These are phyloP conservation scores for Beauveria asiatica DNA, from an alignment of 2,329 filamentous ascomycete species.

Conservation along the genomic window DNA sequence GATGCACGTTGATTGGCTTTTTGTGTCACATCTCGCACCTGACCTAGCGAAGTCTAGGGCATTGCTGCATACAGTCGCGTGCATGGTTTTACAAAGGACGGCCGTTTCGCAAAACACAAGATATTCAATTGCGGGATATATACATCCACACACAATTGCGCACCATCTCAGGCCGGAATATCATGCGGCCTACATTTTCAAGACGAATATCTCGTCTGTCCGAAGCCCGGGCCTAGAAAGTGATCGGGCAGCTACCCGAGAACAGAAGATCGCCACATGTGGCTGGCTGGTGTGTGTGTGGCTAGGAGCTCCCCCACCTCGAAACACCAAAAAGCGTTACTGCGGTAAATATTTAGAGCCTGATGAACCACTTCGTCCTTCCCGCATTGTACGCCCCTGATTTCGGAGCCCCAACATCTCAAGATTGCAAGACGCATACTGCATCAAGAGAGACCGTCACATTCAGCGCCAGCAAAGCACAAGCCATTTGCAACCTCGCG, in stretches of 20 bases:
- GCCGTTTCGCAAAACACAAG: neutral
- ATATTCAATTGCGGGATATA: neutral
- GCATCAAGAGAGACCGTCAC: neutral
- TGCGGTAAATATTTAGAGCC: neutral
- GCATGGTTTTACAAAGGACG: too few species aligned
- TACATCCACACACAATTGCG: neutral
- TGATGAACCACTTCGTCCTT: slow-evolving; percentile 1
- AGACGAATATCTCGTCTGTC: neutral
- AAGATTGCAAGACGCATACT: neutral
- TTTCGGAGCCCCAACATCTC: neutral
- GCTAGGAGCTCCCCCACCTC: slow-evolving; percentile 5
- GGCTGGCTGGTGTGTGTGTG: neutral
- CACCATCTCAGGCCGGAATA: neutral
- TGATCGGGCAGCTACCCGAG: neutral
- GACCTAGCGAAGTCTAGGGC: too few species aligned
- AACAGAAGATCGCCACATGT: slow-evolving; percentile 1
- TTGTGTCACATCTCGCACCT: too few species aligned
- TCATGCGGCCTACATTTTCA: neutral
- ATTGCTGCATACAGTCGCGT: too few species aligned
- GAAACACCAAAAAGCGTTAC: neutral
- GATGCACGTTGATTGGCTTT: too few species aligned
- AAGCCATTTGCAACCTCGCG: neutral
- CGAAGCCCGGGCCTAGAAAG: neutral
- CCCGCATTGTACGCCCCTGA: neutral
- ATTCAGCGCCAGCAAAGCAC: neutral